Conservation (phyloP, 2,329 filamentous ascomycete species). For the Xylariaceae sp. region DNA sequence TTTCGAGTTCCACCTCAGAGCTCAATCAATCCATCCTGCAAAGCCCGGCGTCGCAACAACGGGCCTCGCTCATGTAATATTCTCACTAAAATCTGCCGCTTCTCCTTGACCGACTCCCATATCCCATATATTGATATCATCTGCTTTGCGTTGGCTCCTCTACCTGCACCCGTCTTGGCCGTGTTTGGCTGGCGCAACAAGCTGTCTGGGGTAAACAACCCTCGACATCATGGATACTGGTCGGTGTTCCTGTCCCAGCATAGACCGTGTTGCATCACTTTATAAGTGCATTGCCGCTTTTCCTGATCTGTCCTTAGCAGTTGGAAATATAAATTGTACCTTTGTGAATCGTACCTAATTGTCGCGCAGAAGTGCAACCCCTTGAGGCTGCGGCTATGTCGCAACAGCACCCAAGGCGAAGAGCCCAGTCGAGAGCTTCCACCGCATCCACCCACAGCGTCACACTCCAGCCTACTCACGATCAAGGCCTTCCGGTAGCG, state of each 20-base stretch:
- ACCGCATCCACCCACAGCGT: conserved; percentile 55
- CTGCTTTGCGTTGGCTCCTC: conserved; percentile 7
- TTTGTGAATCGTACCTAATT: conserved; percentile 18
- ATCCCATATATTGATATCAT: conserved; percentile 10
- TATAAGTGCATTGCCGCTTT: neutral
- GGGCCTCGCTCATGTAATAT: conserved; percentile 11
- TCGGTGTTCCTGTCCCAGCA: conserved; percentile 17
- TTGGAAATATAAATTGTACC: neutral
- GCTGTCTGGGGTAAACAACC: conserved; percentile 31
- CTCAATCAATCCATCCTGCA: conserved; percentile 14
- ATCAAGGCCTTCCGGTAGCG: conserved; percentile 41
- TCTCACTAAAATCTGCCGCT: conserved; percentile 18
- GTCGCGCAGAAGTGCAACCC: conserved; percentile 27
- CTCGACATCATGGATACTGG: conserved; percentile 27
- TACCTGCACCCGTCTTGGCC: conserved; percentile 5
- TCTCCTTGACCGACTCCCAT: conserved; percentile 1
- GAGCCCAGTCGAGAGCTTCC: conserved; percentile 52
- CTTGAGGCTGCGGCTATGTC: conserved; percentile 35
- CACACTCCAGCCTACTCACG: conserved; percentile 49
- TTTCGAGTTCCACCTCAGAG: conserved; percentile 22
- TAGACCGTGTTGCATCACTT: neutral
- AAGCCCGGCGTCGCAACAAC: conserved; percentile 19
- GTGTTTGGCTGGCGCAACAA: conserved; percentile 29
- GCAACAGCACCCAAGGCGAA: conserved; percentile 43
- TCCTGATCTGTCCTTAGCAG: neutral